These are phyloP conservation scores for Immersiporthe knoxdaviesiana DNA, from an alignment of 2,329 filamentous ascomycete species.

Conservation along the genomic window DNA sequence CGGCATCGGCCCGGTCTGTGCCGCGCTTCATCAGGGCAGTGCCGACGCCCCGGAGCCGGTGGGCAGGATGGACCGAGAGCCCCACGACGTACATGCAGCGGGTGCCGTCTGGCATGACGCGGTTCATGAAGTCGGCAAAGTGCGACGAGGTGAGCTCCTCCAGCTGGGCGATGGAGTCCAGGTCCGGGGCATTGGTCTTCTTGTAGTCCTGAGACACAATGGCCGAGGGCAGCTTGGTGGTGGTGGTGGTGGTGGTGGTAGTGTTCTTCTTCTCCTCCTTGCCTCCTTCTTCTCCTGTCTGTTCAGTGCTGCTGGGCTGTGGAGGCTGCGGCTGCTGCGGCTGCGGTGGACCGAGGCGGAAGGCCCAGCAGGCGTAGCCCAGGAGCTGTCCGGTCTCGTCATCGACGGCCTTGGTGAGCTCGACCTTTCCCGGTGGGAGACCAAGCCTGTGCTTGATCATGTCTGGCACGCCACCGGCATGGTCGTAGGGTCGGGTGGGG, in stretches of 20 bases:
- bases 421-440: constrained; percentile 30
- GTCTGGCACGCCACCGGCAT: constrained; percentile 34
- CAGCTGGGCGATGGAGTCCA: constrained; percentile 37
- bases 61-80: constrained; percentile 38
- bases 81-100: constrained; percentile 42
- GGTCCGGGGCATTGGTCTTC: neutral
- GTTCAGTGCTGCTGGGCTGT: neutral
- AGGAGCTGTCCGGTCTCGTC: constrained; percentile 35
- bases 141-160: constrained; percentile 38
- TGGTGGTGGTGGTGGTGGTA: no score
- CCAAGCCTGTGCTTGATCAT: constrained; percentile 33
- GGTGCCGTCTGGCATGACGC: constrained; percentile 35
- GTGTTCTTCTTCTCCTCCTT: neutral
- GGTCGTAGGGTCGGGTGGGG: constrained; percentile 37
- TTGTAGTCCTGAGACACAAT: neutral
- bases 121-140: constrained; percentile 36
- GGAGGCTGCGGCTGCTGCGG: constrained; percentile 27
- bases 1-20: constrained; percentile 36
- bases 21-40: constrained; percentile 40
- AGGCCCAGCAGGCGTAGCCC: constrained; percentile 42
- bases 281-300: neutral
- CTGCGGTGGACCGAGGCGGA: constrained; percentile 32
- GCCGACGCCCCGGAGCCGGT: constrained; percentile 41
- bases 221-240: no score
- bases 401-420: constrained; percentile 41